phyloP scores from a whole-genome alignment of 768 basidiomycete species.

The Mycena floridula region DNA sequence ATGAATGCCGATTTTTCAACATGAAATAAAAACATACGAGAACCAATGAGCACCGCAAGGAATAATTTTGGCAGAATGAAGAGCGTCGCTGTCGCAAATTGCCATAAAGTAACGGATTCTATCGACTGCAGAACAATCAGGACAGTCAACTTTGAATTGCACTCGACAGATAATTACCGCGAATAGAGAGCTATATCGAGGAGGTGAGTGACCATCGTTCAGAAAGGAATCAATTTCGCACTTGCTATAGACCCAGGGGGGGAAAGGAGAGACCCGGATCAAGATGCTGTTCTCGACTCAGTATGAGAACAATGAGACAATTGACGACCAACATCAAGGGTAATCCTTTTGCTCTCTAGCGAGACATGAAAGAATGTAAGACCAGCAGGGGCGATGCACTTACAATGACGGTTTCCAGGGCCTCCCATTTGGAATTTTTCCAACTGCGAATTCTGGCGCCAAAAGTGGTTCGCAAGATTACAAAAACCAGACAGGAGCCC shows the following conservation, averaged over 20 bases:
- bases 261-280: slow-evolving; percentile 76
- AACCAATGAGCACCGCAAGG: slow-evolving; percentile 75
- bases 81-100: slow-evolving; percentile 70
- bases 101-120: slow-evolving; percentile 63
- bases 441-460: slow-evolving; percentile 48
- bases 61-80: slow-evolving; percentile 67
- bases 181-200: no score
- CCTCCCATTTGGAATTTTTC: slow-evolving; percentile 73
- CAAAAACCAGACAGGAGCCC: slow-evolving; percentile 60
- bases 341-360: slow-evolving; percentile 58
- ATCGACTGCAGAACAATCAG: slow-evolving; percentile 45
- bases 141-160: not conserved
- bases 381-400: slow-evolving; percentile 15
- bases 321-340: not conserved
- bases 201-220: no score
- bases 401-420: slow-evolving; percentile 70
- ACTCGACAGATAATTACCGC: no score
- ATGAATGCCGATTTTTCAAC: no score
- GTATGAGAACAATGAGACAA: slow-evolving; percentile 4
- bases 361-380: slow-evolving; percentile 3
- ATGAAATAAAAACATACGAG: no score
- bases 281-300: slow-evolving; percentile 83
- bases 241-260: slow-evolving; percentile 87
- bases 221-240: slow-evolving; percentile 60
- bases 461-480: slow-evolving; percentile 55